Percentiles rank a stretch among this genome's conserved stretches.
Evolutionary conservation across 164 flowering plant genomes (phyloP).

Genomic region (Chimonanthus salicifolius): DNA sequence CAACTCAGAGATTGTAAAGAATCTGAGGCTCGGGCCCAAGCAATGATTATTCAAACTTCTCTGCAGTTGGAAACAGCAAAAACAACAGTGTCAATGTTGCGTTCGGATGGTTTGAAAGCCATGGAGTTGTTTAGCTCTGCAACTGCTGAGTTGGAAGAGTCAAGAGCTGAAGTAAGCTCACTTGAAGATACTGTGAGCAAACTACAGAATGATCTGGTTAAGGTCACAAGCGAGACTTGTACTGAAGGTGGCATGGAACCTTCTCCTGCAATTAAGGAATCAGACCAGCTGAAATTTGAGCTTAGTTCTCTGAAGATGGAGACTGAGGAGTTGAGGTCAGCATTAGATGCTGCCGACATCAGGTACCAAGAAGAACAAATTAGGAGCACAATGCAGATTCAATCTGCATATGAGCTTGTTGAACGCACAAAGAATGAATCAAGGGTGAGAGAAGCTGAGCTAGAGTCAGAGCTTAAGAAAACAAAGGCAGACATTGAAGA

Average conservation of each 20-base stretch:
- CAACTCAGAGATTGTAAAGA: slow-evolving; percentile 50
- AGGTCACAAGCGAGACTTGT: slow-evolving; percentile 7
- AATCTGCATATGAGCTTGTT: slow-evolving; percentile 41
- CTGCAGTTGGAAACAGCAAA: slow-evolving; percentile 61
- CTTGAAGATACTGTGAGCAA: slow-evolving; percentile 54
- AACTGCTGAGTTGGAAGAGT: slow-evolving; percentile 52
- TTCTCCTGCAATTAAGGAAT: slow-evolving; percentile 17
- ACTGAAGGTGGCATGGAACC: slow-evolving; percentile 1
- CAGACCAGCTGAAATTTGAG: slow-evolving; percentile 28
- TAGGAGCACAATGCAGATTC: slow-evolving; percentile 32
- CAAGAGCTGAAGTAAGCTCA: slow-evolving; percentile 39
- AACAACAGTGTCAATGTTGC: slow-evolving; percentile 42
- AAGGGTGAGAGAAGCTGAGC: slow-evolving; percentile 38
- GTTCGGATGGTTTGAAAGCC: slow-evolving; percentile 41
- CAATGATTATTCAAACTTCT: slow-evolving; percentile 42
- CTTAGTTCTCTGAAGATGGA: slow-evolving; percentile 35
- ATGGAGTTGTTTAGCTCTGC: slow-evolving; percentile 38
- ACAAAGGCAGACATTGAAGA: slow-evolving; percentile 44
- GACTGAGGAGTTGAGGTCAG: slow-evolving; percentile 35
- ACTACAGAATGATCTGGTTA: slow-evolving; percentile 32
- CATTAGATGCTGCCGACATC: slow-evolving; percentile 49
- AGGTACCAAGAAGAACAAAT: slow-evolving; percentile 48
- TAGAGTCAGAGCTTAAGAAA: slow-evolving; percentile 42
- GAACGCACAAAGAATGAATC: slow-evolving; percentile 38
- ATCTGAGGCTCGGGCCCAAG: slow-evolving; percentile 64